Evolutionary conservation across 2,329 filamentous ascomycete genomes (phyloP).

Genomic region (Nemania sp.): DNA sequence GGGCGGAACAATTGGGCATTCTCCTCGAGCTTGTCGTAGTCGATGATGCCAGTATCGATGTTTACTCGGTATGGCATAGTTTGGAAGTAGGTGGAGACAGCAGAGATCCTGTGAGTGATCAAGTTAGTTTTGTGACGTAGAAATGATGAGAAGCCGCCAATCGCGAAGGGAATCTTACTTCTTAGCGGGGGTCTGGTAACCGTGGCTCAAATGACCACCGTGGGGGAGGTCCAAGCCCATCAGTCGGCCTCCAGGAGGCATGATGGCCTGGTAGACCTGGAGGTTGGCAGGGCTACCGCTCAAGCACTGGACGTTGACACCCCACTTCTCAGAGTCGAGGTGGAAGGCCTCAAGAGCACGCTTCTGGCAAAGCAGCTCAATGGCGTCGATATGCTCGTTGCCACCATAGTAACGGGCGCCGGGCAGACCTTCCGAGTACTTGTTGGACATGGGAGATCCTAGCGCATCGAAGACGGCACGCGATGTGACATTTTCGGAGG

Average conservation of each 20-base stretch:
- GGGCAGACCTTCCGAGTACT: slow-evolving; percentile 99
- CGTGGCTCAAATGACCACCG: slow-evolving; percentile 94
- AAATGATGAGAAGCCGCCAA: slow-evolving; percentile 58
- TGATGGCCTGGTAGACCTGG: slow-evolving; percentile 97
- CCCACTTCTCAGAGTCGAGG: slow-evolving; percentile 89
- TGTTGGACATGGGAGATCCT: slow-evolving; percentile 95
- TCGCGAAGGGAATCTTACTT: slow-evolving; percentile 63
- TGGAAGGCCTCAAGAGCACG: slow-evolving; percentile 93
- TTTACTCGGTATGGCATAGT: slow-evolving; percentile 96
- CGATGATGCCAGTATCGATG: slow-evolving; percentile 92
- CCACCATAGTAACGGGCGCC: slow-evolving; percentile 99
- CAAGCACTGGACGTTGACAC: slow-evolving; percentile 97
- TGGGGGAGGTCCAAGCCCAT: slow-evolving; percentile 98
- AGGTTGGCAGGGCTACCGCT: slow-evolving; percentile 95
- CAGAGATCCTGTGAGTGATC: slow-evolving; percentile 75
- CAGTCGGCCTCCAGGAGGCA: slow-evolving; percentile 92
- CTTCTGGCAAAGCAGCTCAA: slow-evolving; percentile 94
- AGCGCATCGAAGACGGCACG: slow-evolving; percentile 98
- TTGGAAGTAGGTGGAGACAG: slow-evolving; percentile 98
- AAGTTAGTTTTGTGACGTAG: slow-evolving; percentile 49
- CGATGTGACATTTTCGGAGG: slow-evolving; percentile 99
- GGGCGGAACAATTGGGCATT: slow-evolving; percentile 92
- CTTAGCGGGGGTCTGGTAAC: slow-evolving; percentile 94
- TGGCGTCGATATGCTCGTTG: slow-evolving; percentile 98
- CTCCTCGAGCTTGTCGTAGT: slow-evolving; percentile 93